Evolutionary conservation across 257 asterid genomes (phyloP).

Genomic region (Capsicum rhomboideum): DNA sequence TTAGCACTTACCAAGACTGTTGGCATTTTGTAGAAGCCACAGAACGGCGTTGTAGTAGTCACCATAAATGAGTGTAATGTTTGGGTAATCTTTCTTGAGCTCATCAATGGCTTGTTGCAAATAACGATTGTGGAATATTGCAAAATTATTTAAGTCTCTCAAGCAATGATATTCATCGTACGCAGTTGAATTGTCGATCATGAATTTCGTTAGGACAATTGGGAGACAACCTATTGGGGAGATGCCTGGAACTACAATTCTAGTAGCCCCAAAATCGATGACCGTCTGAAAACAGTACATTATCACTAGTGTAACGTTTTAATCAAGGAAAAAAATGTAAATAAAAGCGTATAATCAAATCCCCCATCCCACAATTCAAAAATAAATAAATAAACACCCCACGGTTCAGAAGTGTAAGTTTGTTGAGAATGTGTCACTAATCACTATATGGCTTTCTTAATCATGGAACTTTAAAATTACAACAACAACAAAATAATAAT

Average conservation of each 20-base stretch:
- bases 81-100: conserved; percentile 5
- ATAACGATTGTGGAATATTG: not conserved
- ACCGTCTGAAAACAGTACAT: not conserved
- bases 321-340: too few relatives aligned
- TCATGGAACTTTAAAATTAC: too few relatives aligned
- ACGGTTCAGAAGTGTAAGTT: too few relatives aligned
- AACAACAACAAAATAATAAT: too few relatives aligned
- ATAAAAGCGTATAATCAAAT: too few relatives aligned
- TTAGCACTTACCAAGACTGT: not conserved
- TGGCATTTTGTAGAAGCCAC: not conserved
- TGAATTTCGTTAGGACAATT: not conserved
- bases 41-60: conserved; percentile 12
- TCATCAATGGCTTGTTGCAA: conserved; percentile 5
- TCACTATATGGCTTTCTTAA: too few relatives aligned
- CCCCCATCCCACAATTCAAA: too few relatives aligned
- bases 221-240: conserved; percentile 18
- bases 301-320: too few relatives aligned
- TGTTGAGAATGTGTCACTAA: too few relatives aligned
- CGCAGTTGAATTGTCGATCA: not conserved
- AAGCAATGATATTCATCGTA: conserved; percentile 13
- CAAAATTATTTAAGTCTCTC: conserved; percentile 2
- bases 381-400: too few relatives aligned
- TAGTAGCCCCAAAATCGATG: not conserved
- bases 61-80: conserved; percentile 3
- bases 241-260: conserved; percentile 10